Evolutionary conservation across 352 stramenopile species (phyloP), one percentile per base, ranked within the genome.

Genomic region (Thalassiosira exigua): DNA sequence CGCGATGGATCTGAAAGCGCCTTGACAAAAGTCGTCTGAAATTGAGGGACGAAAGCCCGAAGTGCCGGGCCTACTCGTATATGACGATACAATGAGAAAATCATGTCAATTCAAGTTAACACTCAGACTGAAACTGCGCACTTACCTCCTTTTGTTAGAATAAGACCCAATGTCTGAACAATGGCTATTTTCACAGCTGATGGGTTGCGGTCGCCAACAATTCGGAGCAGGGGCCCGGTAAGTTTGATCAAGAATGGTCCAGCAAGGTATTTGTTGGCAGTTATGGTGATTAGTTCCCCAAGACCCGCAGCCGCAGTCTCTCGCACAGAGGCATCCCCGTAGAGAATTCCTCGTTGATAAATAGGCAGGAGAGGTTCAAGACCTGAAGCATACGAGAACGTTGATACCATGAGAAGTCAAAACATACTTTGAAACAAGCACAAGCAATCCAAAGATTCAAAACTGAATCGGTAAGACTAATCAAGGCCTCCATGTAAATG

Each of bases 1-100:
- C 95, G 94, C 9, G 91, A 96, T n/a, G 94, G 92, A 89, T 99
- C 97, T 73, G 97, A 98, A n/a, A 99, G 85, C 36, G 97, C 96
- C 89, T 99, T 99, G 48, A 99, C 95, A 78, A 99, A 99, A 1
- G 97, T 99, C 39, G 89, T 94, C 85, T 99, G 97, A 59, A 99
- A 94, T 89, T 99, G 98, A 22, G 98, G 97, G 61, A 99, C 89
- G 85, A 99, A 99, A n/a, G 98, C 96, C 85, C 98, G 98, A 14
- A 99, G 91, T 26, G 95, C 95, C 17, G 96, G 92, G 32, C 97
- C 97, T 11, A n/a, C n/a, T n/a, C n/a, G n/a, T n/a, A n/a, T n/a
- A n/a, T n/a, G n/a, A n/a, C n/a, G n/a, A n/a, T n/a, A n/a, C n/a
- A n/a, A n/a, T n/a, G n/a, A n/a, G n/a, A n/a, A n/a, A n/a, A n/a